A percentile compares a stretch with the other conserved stretches of the same genome.
phyloP scores from a whole-genome alignment of 352 stramenopile species.

The Elongisporangium anandrum region DNA sequence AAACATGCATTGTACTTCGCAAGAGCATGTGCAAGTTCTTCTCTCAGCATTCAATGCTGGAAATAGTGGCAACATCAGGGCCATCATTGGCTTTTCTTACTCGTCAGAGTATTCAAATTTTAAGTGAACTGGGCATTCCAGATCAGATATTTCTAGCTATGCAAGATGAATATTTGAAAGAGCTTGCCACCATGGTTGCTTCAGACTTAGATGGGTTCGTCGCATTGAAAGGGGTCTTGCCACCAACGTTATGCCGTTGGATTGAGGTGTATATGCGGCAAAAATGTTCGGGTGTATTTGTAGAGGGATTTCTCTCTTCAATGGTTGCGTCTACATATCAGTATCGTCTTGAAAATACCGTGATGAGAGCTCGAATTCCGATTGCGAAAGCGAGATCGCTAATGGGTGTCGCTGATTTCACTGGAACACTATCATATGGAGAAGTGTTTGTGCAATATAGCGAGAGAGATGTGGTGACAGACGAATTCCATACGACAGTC shows the following conservation, averaged over 20 bases:
- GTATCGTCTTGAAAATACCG: slow-evolving; percentile 65
- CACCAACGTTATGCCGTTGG: slow-evolving; percentile 21
- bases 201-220: slow-evolving; percentile 43
- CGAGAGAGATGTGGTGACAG: slow-evolving; percentile 26
- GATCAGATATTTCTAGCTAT: slow-evolving; percentile 63
- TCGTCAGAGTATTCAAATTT: slow-evolving; percentile 69
- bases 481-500: slow-evolving; percentile 7
- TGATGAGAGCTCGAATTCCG: slow-evolving; percentile 69
- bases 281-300: slow-evolving; percentile 31
- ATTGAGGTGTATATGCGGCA: slow-evolving; percentile 35
- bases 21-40: slow-evolving; percentile 75
- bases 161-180: slow-evolving; percentile 64
- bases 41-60: slow-evolving; percentile 55
- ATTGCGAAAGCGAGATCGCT: slow-evolving; percentile 60
- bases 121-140: slow-evolving; percentile 54
- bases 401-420: slow-evolving; percentile 84
- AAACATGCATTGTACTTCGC: slow-evolving; percentile 27
- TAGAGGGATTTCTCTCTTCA: slow-evolving; percentile 44
- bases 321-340: slow-evolving; percentile 57
- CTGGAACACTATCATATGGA: slow-evolving; percentile 52
- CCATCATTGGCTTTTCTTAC: slow-evolving; percentile 65
- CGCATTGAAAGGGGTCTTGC: slow-evolving; percentile 40
- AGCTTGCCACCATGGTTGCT: slow-evolving; percentile 47
- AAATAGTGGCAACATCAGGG: slow-evolving; percentile 53
- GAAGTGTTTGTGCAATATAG: slow-evolving; percentile 80